Evolutionary conservation across 1,284 basidiomycete species (phyloP).

Genomic region (Vanrija pseudolonga): DNA sequence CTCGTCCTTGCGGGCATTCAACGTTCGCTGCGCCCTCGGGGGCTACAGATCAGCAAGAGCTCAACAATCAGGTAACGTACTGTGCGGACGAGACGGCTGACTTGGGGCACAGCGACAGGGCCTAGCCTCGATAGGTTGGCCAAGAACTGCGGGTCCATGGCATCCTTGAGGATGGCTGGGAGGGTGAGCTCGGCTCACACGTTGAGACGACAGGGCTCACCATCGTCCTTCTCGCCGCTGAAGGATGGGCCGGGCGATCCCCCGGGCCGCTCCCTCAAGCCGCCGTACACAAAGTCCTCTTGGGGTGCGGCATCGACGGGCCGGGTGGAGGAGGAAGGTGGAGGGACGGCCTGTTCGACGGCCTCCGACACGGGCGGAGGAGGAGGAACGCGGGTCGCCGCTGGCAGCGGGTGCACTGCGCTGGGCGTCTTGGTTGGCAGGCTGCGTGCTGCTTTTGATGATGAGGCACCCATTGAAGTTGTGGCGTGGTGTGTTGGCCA

Average conservation of each 20-base stretch:
- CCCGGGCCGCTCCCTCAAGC: neutral
- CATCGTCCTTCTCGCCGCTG: conserved; percentile 45
- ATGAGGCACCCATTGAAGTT: conserved; percentile 60
- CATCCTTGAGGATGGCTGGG: conserved; percentile 64
- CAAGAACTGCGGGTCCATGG: conserved; percentile 70
- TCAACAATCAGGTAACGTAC: conserved; percentile 52
- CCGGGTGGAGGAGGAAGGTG: neutral
- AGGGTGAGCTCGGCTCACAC: neutral
- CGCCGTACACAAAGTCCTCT: conserved; percentile 7
- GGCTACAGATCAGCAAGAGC: conserved; percentile 21
- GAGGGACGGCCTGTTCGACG: neutral
- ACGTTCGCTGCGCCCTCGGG: conserved; percentile 39
- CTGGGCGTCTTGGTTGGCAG: conserved; percentile 54
- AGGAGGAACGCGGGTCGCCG: conserved; percentile 3
- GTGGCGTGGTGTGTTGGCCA: neutral
- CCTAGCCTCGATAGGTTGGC: conserved; percentile 67
- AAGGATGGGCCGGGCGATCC: conserved; percentile 14
- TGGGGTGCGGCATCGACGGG: neutral
- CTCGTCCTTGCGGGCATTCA: conserved; percentile 36
- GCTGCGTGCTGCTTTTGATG: conserved; percentile 64
- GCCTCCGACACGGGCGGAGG: conserved; percentile 8
- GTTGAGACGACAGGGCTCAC: conserved; percentile 21
- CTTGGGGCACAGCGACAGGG: conserved; percentile 62
- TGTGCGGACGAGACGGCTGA: conserved; percentile 56
- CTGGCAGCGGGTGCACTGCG: conserved; percentile 4